Evolutionary conservation across 441 rosid genomes (phyloP).

Genomic region (Erysimum pusillum): DNA sequence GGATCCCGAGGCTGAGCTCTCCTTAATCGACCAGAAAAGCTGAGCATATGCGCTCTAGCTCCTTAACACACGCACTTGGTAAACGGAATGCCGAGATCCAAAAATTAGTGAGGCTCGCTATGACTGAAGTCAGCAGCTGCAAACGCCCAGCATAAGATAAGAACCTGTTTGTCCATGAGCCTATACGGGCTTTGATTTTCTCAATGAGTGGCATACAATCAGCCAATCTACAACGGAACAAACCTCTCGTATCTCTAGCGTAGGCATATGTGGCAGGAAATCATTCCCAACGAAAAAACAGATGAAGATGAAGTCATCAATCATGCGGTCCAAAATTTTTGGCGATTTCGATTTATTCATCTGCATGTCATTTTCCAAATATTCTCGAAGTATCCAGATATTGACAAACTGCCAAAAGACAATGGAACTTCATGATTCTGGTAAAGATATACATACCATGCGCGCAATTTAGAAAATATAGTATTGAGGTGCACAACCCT

Average conservation of each 20-base stretch:
- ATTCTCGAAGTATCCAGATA: conserved; percentile 96
- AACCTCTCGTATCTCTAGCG: conserved; percentile 98
- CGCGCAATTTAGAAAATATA: conserved; percentile 26
- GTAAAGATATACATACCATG: conserved; percentile 26
- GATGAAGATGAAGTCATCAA: conserved; percentile 98
- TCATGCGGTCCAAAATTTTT: conserved; percentile 75
- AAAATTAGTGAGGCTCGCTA: too few species aligned
- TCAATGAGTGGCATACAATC: too few species aligned
- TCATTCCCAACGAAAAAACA: conserved; percentile 99
- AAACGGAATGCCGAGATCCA: too few species aligned
- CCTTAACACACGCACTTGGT: too few species aligned
- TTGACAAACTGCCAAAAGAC: conserved; percentile 75
- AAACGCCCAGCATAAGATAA: too few species aligned
- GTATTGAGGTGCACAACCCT: conserved; percentile 27
- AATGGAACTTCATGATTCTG: conserved; percentile 25
- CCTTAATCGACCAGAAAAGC: too few species aligned
- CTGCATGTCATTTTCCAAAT: conserved; percentile 86
- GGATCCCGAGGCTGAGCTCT: too few species aligned
- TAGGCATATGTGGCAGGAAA: conserved; percentile 99
- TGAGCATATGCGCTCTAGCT: too few species aligned
- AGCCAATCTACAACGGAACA: conserved; percentile 31
- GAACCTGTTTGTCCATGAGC: too few species aligned
- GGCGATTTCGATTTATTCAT: conserved; percentile 55
- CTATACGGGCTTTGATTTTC: too few species aligned
- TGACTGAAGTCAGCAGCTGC: too few species aligned